Percentiles rank a stretch among this genome's conserved stretches.
These are phyloP conservation scores for Russula olivacea DNA, from an alignment of 768 basidiomycete species.

Conservation along the genomic window DNA sequence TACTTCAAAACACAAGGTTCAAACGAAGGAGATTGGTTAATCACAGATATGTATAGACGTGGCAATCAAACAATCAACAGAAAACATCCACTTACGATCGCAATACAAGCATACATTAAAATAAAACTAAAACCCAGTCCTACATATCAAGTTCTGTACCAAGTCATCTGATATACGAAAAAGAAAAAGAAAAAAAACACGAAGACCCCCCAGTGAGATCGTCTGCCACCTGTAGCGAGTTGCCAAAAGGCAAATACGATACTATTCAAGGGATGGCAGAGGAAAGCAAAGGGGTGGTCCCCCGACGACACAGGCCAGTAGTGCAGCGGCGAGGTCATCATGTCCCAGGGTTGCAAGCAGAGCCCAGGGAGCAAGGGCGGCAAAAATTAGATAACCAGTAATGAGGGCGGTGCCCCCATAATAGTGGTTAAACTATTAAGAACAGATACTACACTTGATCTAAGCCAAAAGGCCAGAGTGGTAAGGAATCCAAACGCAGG, in stretches of 20 bases:
- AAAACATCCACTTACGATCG: too few relatives aligned
- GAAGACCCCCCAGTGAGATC: background rate
- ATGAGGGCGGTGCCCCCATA: conserved; percentile 32
- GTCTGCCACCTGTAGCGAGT: conserved; percentile 1
- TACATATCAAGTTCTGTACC: too few relatives aligned
- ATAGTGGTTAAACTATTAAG: conserved; percentile 66
- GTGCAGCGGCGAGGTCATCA: conserved; percentile 26
- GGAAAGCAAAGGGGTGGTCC: conserved; percentile 5
- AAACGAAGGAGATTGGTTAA: too few relatives aligned
- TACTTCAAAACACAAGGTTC: too few relatives aligned
- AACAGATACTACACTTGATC: conserved; percentile 98
- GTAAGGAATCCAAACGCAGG: conserved; percentile 37
- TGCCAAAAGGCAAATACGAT: background rate
- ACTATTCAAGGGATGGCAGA: background rate
- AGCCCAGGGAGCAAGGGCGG: conserved; percentile 26
- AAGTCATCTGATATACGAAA: too few relatives aligned
- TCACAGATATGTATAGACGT: too few relatives aligned
- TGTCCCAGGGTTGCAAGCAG: conserved; percentile 22
- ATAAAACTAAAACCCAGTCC: too few relatives aligned
- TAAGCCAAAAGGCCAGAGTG: conserved; percentile 96
- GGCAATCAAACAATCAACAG: too few relatives aligned
- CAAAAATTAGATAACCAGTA: conserved; percentile 33
- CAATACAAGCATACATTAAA: too few relatives aligned
- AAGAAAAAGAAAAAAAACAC: too few relatives aligned
- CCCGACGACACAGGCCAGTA: conserved; percentile 23